Percentiles rank a stretch among this genome's conserved stretches.
phyloP scores from a whole-genome alignment of 495 filamentous ascomycete species.

The Aspergillus ellipticus region DNA sequence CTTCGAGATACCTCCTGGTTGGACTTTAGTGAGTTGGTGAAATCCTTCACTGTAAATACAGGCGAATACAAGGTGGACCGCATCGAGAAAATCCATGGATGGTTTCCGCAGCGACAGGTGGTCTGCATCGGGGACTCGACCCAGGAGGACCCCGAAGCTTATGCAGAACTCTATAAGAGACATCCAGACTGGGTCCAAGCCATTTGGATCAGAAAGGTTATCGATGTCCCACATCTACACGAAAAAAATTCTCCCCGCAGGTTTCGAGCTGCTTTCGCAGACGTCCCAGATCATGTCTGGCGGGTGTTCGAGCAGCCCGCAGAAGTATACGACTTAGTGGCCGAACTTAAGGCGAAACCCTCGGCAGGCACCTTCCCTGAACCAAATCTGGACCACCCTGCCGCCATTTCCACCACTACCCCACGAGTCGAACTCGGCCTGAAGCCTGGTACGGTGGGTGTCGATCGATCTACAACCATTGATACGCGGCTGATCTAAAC shows the following conservation, averaged over 20 bases:
- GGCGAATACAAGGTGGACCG: conserved; percentile 83
- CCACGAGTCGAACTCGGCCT: background rate
- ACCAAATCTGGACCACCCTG: background rate
- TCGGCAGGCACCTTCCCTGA: conserved; percentile 7
- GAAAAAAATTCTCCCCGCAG: conserved; percentile 68
- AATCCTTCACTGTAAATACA: conserved; percentile 74
- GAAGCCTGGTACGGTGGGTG: background rate
- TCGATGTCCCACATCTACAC: conserved; percentile 66
- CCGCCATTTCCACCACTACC: background rate
- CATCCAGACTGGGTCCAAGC: conserved; percentile 71
- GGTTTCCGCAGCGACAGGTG: conserved; percentile 75
- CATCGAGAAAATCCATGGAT: conserved; percentile 68
- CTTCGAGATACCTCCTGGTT: conserved; percentile 86
- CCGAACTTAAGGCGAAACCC: conserved; percentile 35
- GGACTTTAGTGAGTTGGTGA: conserved; percentile 74
- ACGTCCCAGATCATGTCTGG: conserved; percentile 68
- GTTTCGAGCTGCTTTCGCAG: conserved; percentile 81
- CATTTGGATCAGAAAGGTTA: conserved; percentile 81
- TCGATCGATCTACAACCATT: background rate
- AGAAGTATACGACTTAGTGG: conserved; percentile 55
- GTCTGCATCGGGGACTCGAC: conserved; percentile 88
- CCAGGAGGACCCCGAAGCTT: conserved; percentile 87
- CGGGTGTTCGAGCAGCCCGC: conserved; percentile 71
- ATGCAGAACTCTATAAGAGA: conserved; percentile 65
- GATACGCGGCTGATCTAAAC: conserved; percentile 5